Base-by-base conservation (phyloP, 2,329 filamentous ascomycete genomes). In the Phyllachora maydis region DNA sequence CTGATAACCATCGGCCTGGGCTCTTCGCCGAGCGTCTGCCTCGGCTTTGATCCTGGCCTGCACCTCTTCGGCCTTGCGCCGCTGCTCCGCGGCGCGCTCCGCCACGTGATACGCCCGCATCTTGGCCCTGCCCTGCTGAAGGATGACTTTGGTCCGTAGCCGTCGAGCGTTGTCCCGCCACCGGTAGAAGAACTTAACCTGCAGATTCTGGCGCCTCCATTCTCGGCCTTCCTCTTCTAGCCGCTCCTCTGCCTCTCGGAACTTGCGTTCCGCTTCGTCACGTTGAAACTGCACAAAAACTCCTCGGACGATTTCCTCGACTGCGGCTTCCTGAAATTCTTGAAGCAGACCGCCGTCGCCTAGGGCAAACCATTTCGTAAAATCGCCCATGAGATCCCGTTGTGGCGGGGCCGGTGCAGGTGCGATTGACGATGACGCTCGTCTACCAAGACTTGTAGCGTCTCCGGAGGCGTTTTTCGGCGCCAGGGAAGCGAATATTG, bases 101-200 rank as follows among this genome's bases (percentile, higher is more conserved):
- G 50, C 33, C n/a, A n/a, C n/a, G 15, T 52, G 50, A 35, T 56
- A 64, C 3, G 46, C 41, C 14, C 50, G 51, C 31, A 59, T 49
- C 29, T 59, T 52, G 19, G 64, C 58, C 23, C 58, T 54, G 11
- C 57, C 60, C 19, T 54, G 49, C 16, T 49, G 50, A 6, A 63
- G 56, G 12, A 65, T 50, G n/a, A 49, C 48, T 26, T 54, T 50
- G 10, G 60, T 48, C 3, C 56, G 50, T 11, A 49, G 51, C 21
- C 54, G 48, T 8, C 60, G 50, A 6, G 55, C 58, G 18, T 43
- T 50, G 9, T 55, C 39, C 23, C 52, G 56, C 64, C 64, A 69
- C 11, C 47, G 47, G 32, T 66, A 65, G 29, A 67, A 65, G 37
- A 50, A 68, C 22, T 56, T 64, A 28, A 65, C 43, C 8, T 47